Conservation (phyloP, 1,139 yeast species). For the Pichia sp. region DNA sequence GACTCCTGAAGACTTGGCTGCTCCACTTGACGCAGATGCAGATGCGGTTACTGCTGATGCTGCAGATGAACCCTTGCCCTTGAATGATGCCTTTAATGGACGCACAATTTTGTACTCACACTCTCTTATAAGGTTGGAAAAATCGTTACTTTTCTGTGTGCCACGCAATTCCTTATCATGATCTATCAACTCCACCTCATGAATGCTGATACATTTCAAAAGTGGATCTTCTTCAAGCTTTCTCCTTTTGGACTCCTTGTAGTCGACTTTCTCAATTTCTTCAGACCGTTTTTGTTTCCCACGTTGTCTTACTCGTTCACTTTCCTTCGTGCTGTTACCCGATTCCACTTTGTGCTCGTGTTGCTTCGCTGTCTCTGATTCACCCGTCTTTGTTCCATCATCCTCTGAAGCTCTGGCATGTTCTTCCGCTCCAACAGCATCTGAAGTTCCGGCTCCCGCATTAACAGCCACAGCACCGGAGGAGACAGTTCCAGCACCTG, state of each 20-base stretch:
- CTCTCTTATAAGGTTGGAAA: constrained; percentile 68
- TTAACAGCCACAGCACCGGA: background rate
- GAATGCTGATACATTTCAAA: constrained; percentile 47
- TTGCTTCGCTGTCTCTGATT: background rate
- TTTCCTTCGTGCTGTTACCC: background rate
- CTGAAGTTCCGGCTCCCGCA: background rate
- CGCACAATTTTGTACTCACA: constrained; percentile 54
- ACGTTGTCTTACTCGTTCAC: background rate
- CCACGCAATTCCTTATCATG: constrained; percentile 84
- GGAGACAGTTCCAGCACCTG: background rate
- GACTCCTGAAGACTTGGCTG: background rate
- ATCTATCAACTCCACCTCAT: constrained; percentile 67
- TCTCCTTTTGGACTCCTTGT: constrained; percentile 17
- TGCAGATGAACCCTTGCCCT: background rate
- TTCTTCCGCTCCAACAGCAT: background rate
- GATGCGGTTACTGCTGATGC: background rate
- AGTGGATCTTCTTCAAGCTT: constrained; percentile 50
- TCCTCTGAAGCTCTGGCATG: background rate
- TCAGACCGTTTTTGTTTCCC: background rate
- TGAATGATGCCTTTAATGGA: constrained; percentile 10
- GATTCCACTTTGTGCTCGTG: background rate
- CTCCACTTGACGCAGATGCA: background rate
- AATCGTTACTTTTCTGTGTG: constrained; percentile 59
- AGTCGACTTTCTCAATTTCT: constrained; percentile 22
- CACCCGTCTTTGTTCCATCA: background rate